These are phyloP conservation scores for Aspergillus pseudoviridinutans DNA, from an alignment of 2,329 filamentous ascomycete genomes.

Conservation along the genomic window DNA sequence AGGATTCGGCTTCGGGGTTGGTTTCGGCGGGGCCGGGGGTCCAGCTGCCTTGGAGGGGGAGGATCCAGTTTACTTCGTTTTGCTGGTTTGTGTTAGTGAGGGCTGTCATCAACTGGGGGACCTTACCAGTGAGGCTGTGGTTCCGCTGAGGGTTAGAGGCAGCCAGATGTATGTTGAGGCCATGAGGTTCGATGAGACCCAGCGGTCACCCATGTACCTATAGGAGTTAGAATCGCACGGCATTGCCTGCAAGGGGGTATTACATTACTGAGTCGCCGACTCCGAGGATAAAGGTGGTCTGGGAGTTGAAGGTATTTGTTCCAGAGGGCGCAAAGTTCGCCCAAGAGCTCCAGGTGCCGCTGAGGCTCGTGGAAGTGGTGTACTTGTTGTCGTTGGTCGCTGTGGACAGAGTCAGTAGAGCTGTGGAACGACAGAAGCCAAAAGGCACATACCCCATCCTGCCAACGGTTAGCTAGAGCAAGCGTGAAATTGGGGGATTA, in stretches of 20 bases:
- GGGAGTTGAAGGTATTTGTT: constrained; percentile 56
- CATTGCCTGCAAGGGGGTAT: constrained; percentile 39
- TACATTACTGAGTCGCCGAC: constrained; percentile 28
- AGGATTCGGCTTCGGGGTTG: constrained; percentile 1
- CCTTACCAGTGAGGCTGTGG: constrained; percentile 5
- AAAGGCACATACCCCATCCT: constrained; percentile 10
- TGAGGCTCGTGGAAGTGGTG: constrained; percentile 54
- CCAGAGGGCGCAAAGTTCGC: constrained; percentile 53
- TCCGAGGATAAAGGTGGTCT: constrained; percentile 57
- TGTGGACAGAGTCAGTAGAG: neutral
- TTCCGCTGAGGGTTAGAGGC: constrained; percentile 41
- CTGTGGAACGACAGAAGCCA: neutral
- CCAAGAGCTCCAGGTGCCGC: constrained; percentile 61
- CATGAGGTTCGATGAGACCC: constrained; percentile 58
- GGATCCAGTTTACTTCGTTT: constrained; percentile 4
- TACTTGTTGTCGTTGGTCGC: constrained; percentile 56
- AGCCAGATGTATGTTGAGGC: constrained; percentile 63
- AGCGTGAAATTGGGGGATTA: accelerated
- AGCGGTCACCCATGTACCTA: constrained; percentile 63
- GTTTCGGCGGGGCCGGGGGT: neutral
- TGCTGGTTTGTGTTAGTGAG: neutral
- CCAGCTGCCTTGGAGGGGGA: constrained; percentile 6
- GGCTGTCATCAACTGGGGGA: accelerated
- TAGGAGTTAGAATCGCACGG: neutral
- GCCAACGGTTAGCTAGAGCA: neutral